Evolutionary conservation across 257 asterid species (phyloP), one percentile per base, ranked within the genome.

Genomic region (Leptodermis oblonga): DNA sequence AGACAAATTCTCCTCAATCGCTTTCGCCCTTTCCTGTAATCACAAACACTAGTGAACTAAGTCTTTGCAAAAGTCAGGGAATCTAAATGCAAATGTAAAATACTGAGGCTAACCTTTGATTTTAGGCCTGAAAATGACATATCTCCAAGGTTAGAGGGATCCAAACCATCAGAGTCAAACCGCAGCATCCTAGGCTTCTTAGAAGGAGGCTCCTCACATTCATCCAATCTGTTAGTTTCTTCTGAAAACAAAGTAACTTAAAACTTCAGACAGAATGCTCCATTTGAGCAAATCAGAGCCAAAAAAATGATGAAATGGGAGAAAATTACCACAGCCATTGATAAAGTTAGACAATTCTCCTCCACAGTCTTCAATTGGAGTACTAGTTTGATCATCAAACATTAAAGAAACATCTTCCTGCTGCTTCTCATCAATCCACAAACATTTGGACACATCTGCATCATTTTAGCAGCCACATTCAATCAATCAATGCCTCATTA

Each of bases 131-230:
- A 17, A 14, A 67, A 70, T 65, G 87, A 79, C 33, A 69, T 66
- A 70, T 76, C 86, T 5, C 78, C 88, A 28, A 74, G 68, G 79
- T 77, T 67, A 62, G 72, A 46, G 14, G 77, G 56, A 68, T 77
- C 82, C 65, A 80, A 30, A 68, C 70, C 71, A 67, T 90, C 88
- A 59, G 90, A 65, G 48, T 82, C 86, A 71, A 87, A 90, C 45
- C 85, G 96, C 13, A 90, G 90, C 87, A 77, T 73, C 62, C 90
- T 68, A 2, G 95, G 90, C 74, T 92, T 79, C 76, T 87, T 89
- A 64, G 92, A 80, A 4, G 78, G 75, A 62, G 76, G 81, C 74
- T 89, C 92, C 42, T 60, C 54, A 46, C 42, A 78, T 30, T 74
- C 70, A 43, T 82, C 90, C 11, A 69, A 56, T 39, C 78, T 80